phyloP scores from a whole-genome alignment of 2,329 filamentous ascomycete species.

The Rosellinia necatrix region DNA sequence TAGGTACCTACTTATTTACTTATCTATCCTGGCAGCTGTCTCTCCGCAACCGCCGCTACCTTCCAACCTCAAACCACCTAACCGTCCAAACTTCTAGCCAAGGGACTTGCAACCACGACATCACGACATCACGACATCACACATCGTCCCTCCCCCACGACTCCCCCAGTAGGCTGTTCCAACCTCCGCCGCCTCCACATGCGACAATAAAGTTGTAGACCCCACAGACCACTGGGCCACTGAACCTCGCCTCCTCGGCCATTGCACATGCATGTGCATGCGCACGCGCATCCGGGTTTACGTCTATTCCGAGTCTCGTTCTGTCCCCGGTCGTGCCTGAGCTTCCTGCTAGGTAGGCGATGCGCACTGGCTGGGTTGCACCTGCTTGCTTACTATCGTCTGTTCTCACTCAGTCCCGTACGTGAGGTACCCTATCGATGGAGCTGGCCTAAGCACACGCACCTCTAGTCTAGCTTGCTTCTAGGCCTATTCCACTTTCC shows the following conservation, averaged over 20 bases:
- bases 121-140: slow-evolving; percentile 28
- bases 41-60: slow-evolving; percentile 23
- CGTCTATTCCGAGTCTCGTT: neutral
- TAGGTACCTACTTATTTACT: too few species aligned
- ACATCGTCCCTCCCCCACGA: neutral
- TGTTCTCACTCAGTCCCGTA: neutral
- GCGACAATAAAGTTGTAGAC: too few species aligned
- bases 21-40: slow-evolving; percentile 4
- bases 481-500: neutral
- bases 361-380: too few species aligned
- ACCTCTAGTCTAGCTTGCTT: neutral
- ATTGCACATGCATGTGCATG: neutral
- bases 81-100: neutral
- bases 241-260: neutral
- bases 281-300: too few species aligned
- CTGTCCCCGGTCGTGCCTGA: neutral
- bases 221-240: too few species aligned
- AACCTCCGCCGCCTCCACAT: too few species aligned
- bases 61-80: neutral
- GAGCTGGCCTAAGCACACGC: slow-evolving; percentile 13
- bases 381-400: neutral
- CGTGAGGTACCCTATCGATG: slow-evolving; percentile 8
- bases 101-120: neutral
- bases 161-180: neutral
- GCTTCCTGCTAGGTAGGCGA: neutral